phyloP scores from a whole-genome alignment of 164 flowering plant genomes.

The Nelumbo lutea region DNA sequence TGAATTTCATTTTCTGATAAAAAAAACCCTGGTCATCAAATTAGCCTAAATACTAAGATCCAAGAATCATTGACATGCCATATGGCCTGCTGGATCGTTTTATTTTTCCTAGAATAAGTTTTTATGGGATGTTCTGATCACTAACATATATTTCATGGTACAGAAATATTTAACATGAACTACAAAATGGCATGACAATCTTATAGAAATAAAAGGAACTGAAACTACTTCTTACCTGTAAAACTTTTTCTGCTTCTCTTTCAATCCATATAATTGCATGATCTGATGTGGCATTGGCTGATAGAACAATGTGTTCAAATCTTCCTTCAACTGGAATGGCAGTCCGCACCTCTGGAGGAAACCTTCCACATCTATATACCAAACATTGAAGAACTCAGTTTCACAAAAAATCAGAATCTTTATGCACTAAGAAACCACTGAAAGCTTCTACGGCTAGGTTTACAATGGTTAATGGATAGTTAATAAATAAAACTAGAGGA shows the following conservation, averaged over 20 bases:
- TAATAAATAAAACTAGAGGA: background rate
- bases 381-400: constrained; percentile 10
- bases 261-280: constrained; percentile 90
- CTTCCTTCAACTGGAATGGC: constrained; percentile 96
- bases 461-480: background rate
- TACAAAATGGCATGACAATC: background rate
- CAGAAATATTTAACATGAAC: background rate
- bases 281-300: constrained; percentile 88
- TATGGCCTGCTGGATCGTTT: too few species aligned
- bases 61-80: too few species aligned
- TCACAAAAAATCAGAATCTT: constrained; percentile 1
- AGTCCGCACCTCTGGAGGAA: constrained; percentile 95
- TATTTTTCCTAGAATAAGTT: too few species aligned
- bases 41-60: too few species aligned
- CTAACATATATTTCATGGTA: too few species aligned
- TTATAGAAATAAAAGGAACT: background rate
- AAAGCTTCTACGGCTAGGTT: background rate
- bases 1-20: too few species aligned
- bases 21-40: too few species aligned
- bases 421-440: background rate
- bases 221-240: constrained; percentile 47
- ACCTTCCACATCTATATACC: constrained; percentile 82
- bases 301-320: constrained; percentile 90
- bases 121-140: too few species aligned
- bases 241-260: constrained; percentile 76